Evolutionary conservation across 768 basidiomycete species (phyloP).

Genomic region (Asterophora lycoperdoides): DNA sequence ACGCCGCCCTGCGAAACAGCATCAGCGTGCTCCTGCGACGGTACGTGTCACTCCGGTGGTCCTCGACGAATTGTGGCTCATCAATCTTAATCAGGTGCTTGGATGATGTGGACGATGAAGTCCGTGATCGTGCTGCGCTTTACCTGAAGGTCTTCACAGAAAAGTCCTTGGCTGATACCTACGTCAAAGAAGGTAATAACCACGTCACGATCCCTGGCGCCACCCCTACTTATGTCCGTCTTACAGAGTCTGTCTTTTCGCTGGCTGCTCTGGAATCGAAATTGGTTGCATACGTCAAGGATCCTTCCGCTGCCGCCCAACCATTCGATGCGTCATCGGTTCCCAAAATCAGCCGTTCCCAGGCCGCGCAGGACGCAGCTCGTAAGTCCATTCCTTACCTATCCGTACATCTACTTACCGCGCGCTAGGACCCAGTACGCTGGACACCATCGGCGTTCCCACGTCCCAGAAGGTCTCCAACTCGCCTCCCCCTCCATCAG

Average conservation of each 20-base stretch:
- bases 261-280: slow-evolving; percentile 86
- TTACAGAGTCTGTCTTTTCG: slow-evolving; percentile 88
- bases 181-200: slow-evolving; percentile 82
- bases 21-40: slow-evolving; percentile 83
- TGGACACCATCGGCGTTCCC: slow-evolving; percentile 82
- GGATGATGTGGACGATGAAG: slow-evolving; percentile 98
- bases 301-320: slow-evolving; percentile 60
- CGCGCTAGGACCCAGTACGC: slow-evolving; percentile 69
- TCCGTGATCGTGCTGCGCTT: slow-evolving; percentile 94
- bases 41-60: slow-evolving; percentile 34
- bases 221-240: slow-evolving; percentile 7
- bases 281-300: slow-evolving; percentile 90
- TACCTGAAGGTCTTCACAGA: slow-evolving; percentile 85
- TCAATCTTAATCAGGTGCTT: slow-evolving; percentile 58
- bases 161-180: slow-evolving; percentile 74
- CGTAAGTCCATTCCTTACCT: slow-evolving; percentile 48
- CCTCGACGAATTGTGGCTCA: slow-evolving; percentile 3
- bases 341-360: slow-evolving; percentile 92
- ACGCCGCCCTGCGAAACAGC: slow-evolving; percentile 75
- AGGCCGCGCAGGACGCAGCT: slow-evolving; percentile 83
- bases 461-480: slow-evolving; percentile 52
- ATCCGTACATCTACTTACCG: slow-evolving; percentile 6
- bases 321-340: slow-evolving; percentile 83
- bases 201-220: neutral
- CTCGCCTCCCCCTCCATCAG: slow-evolving; percentile 70